Evolutionary conservation across 2,329 filamentous ascomycete genomes (phyloP), one percentile per base, ranked within the genome.

Genomic region (Curvularia hawaiiensis): DNA sequence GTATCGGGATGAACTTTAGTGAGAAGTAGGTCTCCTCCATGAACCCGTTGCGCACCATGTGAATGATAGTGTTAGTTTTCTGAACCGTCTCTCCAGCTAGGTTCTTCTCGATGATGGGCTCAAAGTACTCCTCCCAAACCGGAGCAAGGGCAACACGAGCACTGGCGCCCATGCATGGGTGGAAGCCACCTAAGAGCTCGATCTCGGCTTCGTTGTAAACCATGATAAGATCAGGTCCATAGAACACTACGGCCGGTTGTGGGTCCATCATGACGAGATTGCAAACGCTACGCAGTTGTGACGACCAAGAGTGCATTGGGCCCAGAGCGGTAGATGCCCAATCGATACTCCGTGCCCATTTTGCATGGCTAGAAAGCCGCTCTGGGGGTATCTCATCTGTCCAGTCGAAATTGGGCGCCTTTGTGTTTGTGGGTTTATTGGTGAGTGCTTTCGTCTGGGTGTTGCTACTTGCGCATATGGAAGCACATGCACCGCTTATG

Each of bases 11-110:
- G 31, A 93, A 85, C 2, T 87, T 89, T 86, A 90, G 92, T 14
- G 88, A 90, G 71, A 92, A 93, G 69, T 89, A 93, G 0, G 89
- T 86, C 69, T 94, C 90, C 73, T 95, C 90, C 5, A 90, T 74
- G 59, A 84, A 90, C 1, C 85, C 85, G 59, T 88, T 83, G 9
- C 90, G 84, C 18, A 82, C 78, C 26, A 94, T 81, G 65, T 92
- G 91, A 1, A 93, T 80, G 45, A 85, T 84, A 58, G 92, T 88
- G 65, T 94, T 89, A 55, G 90, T 85, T 68, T 70, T 61, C 33
- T 62, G 61, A 1, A 72, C 51, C 0, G 67, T 66, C 35, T 70
- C 61, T 9, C 68, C 68, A 2, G 61, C 62, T 1, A 67, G 26
- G 14, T 71, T 69, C 9, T 59, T 59, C 14, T 63, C 41, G 11